Evolutionary conservation across 116 monocot species (phyloP).

Genomic region (Thalassia testudinum): DNA sequence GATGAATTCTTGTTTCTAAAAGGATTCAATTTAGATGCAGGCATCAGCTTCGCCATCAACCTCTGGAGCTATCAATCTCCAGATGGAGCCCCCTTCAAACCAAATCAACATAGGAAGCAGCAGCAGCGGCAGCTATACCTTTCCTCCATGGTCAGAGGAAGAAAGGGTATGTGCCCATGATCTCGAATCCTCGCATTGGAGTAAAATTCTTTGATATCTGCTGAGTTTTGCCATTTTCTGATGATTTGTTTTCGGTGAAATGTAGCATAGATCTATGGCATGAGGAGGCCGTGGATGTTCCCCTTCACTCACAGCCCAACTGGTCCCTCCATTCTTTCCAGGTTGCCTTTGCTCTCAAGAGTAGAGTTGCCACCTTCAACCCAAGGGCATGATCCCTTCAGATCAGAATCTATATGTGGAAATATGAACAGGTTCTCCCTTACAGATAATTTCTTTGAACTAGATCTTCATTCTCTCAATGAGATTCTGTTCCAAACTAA

Average conservation of each 20-base stretch:
- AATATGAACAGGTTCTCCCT: background rate
- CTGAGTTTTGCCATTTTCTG: background rate
- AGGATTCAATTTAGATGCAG: background rate
- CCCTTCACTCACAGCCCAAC: background rate
- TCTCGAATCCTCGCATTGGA: background rate
- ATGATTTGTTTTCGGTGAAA: background rate
- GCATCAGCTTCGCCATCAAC: slow-evolving; percentile 7
- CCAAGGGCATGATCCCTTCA: slow-evolving; percentile 1
- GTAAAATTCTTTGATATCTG: background rate
- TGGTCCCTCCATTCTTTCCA: background rate
- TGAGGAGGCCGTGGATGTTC: slow-evolving; percentile 1
- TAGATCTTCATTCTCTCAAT: no score
- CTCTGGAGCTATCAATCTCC: slow-evolving; percentile 17
- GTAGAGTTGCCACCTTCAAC: background rate
- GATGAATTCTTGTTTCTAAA: background rate
- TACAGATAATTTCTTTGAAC: no score
- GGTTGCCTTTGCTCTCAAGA: background rate
- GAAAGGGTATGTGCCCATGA: slow-evolving; percentile 12
- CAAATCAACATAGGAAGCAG: slow-evolving; percentile 21
- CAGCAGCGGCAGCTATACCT: slow-evolving; percentile 7
- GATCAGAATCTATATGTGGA: background rate
- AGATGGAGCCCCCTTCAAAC: slow-evolving; percentile 76
- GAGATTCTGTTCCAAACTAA: no score
- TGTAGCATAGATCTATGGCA: slow-evolving; percentile 4
- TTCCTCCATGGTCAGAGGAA: slow-evolving; percentile 18